phyloP scores from a whole-genome alignment of 2,329 filamentous ascomycete species.

The Alternaria sp. region DNA sequence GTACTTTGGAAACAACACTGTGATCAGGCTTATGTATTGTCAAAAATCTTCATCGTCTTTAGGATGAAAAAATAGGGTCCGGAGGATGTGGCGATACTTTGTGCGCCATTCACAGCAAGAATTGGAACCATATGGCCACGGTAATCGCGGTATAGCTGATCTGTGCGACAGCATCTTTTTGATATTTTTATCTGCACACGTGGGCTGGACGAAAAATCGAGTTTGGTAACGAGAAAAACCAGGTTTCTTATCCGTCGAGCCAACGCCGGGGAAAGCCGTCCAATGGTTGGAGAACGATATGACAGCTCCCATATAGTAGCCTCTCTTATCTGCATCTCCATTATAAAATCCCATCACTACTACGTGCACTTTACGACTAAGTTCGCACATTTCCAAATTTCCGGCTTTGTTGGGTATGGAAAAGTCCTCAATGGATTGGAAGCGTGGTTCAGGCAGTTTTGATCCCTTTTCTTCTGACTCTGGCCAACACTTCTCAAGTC shows the following conservation, averaged over 20 bases:
- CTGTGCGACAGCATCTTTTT: neutral
- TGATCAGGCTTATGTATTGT: neutral
- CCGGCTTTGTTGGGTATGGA: too few relatives aligned
- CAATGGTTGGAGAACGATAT: neutral
- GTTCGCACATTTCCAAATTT: neutral
- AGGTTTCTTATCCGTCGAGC: neutral
- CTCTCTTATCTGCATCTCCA: neutral
- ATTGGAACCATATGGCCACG: too few relatives aligned
- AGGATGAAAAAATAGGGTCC: neutral
- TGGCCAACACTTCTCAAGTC: neutral
- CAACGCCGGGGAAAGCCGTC: neutral
- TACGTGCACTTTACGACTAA: neutral
- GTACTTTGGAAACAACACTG: neutral
- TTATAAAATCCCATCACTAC: neutral
- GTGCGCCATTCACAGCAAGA: neutral
- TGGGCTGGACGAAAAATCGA: neutral
- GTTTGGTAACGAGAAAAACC: neutral
- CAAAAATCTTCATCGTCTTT: fast-evolving
- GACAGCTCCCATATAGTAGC: neutral
- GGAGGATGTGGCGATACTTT: neutral
- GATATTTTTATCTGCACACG: fast-evolving
- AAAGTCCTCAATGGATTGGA: neutral
- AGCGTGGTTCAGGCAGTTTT: neutral
- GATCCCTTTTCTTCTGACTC: neutral
- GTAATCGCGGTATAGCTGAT: neutral